Conservation (phyloP, 2,329 filamentous ascomycete species). For the Xylariomycetidae sp. region DNA sequence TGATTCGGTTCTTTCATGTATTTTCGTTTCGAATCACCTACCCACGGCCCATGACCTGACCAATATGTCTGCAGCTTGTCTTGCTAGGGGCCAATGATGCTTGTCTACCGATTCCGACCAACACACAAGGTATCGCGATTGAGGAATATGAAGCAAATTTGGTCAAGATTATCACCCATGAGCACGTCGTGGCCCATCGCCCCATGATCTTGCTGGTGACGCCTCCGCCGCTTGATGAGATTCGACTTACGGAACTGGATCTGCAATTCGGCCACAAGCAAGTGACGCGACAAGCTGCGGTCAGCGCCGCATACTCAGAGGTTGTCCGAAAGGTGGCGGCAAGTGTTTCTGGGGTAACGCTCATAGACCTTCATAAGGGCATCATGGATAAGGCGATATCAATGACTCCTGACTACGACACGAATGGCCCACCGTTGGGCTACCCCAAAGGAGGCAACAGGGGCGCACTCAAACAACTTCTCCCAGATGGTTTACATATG, state of each 20-base stretch:
- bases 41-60: too few relatives aligned
- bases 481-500: constrained; percentile 57
- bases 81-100: constrained; percentile 93
- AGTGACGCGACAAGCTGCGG: constrained; percentile 40
- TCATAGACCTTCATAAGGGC: constrained; percentile 75
- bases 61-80: constrained; percentile 49
- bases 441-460: constrained; percentile 44
- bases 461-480: constrained; percentile 45
- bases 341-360: constrained; percentile 59
- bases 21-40: too few relatives aligned
- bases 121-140: constrained; percentile 74
- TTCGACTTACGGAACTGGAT: constrained; percentile 52
- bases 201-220: constrained; percentile 74
- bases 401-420: constrained; percentile 53
- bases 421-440: constrained; percentile 41
- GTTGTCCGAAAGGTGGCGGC: constrained; percentile 63
- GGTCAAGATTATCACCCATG: constrained; percentile 62
- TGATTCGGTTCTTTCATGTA: too few relatives aligned
- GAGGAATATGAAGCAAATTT: constrained; percentile 71
- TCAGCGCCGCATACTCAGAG: constrained; percentile 54
- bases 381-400: constrained; percentile 67
- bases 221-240: constrained; percentile 78
- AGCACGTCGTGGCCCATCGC: constrained; percentile 62
- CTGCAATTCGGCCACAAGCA: constrained; percentile 39
- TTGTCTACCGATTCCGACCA: constrained; percentile 56